These are phyloP conservation scores for Rutstroemia sp. DNA, from an alignment of 2,329 filamentous ascomycete species.

Conservation along the genomic window DNA sequence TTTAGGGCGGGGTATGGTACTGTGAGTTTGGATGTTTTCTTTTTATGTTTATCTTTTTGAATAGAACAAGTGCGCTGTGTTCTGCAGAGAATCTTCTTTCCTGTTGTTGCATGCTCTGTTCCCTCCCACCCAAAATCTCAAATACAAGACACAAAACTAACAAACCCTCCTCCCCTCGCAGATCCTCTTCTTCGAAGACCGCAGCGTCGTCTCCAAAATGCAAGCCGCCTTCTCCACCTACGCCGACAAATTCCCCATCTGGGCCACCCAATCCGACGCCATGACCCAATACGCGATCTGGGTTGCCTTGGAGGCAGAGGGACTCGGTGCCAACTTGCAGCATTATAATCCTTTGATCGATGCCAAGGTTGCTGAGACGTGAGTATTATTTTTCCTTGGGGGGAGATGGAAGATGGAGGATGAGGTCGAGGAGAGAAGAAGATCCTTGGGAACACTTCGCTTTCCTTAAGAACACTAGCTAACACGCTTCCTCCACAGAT, in stretches of 20 bases:
- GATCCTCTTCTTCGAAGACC: conserved; percentile 84
- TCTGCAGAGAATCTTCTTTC: no score
- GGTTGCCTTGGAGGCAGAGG: conserved; percentile 76
- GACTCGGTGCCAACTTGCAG: conserved; percentile 82
- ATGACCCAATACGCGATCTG: conserved; percentile 80
- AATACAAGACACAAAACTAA: no score
- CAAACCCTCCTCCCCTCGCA: conserved; percentile 22
- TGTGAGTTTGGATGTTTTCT: conserved; percentile 42
- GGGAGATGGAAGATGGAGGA: not conserved
- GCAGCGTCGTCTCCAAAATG: conserved; percentile 54
- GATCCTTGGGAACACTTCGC: no score
- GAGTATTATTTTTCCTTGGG: not conserved
- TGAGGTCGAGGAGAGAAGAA: not conserved
- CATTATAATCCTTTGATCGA: conserved; percentile 90
- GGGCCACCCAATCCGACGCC: conserved; percentile 68
- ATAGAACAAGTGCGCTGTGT: no score
- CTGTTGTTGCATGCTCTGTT: not conserved
- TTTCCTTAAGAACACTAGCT: no score
- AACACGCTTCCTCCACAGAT: conserved; percentile 36
- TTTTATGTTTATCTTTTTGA: not conserved
- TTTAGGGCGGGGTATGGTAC: conserved; percentile 73
- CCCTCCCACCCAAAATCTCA: no score
- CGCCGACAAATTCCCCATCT: conserved; percentile 71
- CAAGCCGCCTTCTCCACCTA: conserved; percentile 65
- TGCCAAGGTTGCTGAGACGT: conserved; percentile 47